A percentile compares a stretch with the other conserved stretches of the same genome.
Conservation (phyloP, 805 yeast species). For the Hanseniaspora hatyaiensis region DNA sequence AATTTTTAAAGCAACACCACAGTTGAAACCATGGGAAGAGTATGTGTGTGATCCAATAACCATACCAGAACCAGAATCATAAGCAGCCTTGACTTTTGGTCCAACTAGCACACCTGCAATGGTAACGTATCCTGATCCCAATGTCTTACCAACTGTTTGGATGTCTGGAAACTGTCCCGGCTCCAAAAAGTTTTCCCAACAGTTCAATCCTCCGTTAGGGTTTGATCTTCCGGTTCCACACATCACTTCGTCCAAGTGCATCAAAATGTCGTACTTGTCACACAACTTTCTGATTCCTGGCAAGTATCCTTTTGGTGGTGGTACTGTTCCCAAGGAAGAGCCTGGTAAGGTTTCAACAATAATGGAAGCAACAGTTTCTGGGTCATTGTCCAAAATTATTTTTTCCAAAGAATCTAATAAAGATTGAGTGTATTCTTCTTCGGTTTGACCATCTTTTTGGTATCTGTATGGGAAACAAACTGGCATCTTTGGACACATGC, state of each 20-base stretch:
- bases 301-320: constrained; percentile 38
- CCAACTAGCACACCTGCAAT: constrained; percentile 37
- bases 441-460: constrained; percentile 30
- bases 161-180: constrained; percentile 36
- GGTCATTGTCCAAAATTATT: constrained; percentile 34
- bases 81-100: constrained; percentile 32
- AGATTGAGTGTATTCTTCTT: constrained; percentile 32
- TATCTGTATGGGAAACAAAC: constrained; percentile 30
- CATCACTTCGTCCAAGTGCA: constrained; percentile 47
- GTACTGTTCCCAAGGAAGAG: constrained; percentile 36
- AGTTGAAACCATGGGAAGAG: constrained; percentile 39
- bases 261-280: constrained; percentile 40
- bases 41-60: constrained; percentile 41
- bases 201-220: constrained; percentile 35
- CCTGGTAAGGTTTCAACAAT: constrained; percentile 39
- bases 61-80: constrained; percentile 32
- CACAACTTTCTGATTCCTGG: constrained; percentile 38
- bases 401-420: constrained; percentile 35
- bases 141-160: constrained; percentile 39
- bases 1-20: constrained; percentile 38
- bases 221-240: constrained; percentile 44
- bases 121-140: constrained; percentile 40
- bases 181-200: constrained; percentile 36
- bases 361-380: constrained; percentile 35
- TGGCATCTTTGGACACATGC: constrained; percentile 26